Conservation (phyloP, 2,329 filamentous ascomycete genomes). For the Phialophora macrospora region DNA sequence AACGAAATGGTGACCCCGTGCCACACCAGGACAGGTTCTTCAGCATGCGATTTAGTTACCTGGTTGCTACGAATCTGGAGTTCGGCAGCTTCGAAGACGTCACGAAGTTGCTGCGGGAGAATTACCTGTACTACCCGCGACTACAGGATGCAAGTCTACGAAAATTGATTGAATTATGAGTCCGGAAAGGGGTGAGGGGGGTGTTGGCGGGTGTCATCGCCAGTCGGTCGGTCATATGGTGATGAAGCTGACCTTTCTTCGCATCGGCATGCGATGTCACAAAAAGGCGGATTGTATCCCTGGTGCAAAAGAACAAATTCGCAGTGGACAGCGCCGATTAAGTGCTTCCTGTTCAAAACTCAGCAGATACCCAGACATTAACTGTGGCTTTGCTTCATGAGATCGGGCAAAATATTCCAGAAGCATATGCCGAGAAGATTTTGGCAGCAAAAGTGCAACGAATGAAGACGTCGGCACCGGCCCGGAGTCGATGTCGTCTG, state of each 20-base stretch:
- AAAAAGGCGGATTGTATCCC: too few relatives aligned
- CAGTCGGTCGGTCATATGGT: not conserved
- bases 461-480: not conserved
- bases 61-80: slow-evolving; percentile 13
- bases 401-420: slow-evolving; percentile 50
- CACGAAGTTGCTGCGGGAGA: slow-evolving; percentile 9
- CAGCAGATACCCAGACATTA: slow-evolving; percentile 39
- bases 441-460: slow-evolving; percentile 11
- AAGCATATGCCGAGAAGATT: slow-evolving; percentile 8
- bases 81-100: slow-evolving; percentile 15
- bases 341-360: slow-evolving; percentile 8
- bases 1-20: slow-evolving; percentile 6
- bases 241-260: too few relatives aligned
- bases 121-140: slow-evolving; percentile 12
- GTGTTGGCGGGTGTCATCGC: slow-evolving; percentile 9
- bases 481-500: slow-evolving; percentile 12
- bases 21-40: slow-evolving; percentile 2
- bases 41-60: slow-evolving; percentile 9
- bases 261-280: too few relatives aligned
- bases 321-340: too few relatives aligned
- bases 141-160: slow-evolving; percentile 11
- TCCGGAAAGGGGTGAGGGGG: not conserved
- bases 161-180: slow-evolving; percentile 15
- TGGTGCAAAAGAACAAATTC: too few relatives aligned
- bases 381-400: slow-evolving; percentile 51